Conservation (phyloP, 2,329 filamentous ascomycete genomes). For the Akanthomyces lecanii region DNA sequence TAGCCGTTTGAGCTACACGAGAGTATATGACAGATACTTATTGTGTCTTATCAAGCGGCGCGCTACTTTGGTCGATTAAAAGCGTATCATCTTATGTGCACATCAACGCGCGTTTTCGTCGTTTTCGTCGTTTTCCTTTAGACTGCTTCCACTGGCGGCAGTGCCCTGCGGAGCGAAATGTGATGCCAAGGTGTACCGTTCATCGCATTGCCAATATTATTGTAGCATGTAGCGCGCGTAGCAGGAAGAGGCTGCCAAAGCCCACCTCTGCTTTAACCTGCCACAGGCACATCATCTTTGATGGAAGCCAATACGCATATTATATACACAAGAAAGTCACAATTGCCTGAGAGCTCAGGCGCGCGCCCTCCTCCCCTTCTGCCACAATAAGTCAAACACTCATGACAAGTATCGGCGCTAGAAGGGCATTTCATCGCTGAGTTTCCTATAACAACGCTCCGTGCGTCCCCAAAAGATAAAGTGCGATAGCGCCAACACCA, state of each 20-base stretch:
- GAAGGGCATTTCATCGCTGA: neutral
- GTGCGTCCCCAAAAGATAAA: neutral
- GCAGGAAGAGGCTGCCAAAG: neutral
- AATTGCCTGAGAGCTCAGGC: too few species aligned
- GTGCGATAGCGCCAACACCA: neutral
- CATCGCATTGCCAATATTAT: neutral
- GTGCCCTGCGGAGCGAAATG: neutral
- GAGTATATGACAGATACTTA: neutral
- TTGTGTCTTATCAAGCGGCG: neutral
- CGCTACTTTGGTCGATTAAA: neutral
- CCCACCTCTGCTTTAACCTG: neutral
- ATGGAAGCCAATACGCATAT: neutral
- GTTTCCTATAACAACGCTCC: neutral
- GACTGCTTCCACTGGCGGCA: neutral
- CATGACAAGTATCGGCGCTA: too few species aligned
- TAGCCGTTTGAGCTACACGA: neutral
- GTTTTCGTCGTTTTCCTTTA: neutral
- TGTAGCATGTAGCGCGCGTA: neutral
- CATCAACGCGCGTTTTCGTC: too few species aligned
- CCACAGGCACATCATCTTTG: neutral
- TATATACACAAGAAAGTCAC: neutral
- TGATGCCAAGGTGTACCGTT: neutral
- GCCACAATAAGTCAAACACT: too few species aligned
- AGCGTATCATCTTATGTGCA: neutral
- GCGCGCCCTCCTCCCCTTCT: too few species aligned